Evolutionary conservation across 2,329 filamentous ascomycete species (phyloP), one percentile per base, ranked within the genome.

Genomic region (Penicillium italicum): DNA sequence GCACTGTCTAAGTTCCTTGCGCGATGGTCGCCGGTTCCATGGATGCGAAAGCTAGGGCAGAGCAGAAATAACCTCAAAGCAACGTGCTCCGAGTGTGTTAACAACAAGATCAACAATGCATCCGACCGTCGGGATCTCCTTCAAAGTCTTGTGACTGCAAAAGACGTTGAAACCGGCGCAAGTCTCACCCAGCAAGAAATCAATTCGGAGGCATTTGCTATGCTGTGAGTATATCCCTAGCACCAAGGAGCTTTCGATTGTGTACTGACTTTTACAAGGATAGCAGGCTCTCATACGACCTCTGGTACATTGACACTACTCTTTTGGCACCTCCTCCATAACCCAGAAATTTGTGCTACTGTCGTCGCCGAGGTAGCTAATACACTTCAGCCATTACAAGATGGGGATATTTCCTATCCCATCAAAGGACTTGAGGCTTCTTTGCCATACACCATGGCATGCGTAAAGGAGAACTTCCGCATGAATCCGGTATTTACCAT

Each of bases 381-480:
- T n/a, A 24, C 18, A 7, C 31, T 47, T 16, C 30, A 26, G 7
- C 44, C 44, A 24, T 37, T 24, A n/a, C 30, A 43, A 18, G 22
- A 33, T n/a, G 44, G 26, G 4, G 24, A 46, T 0, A 53, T 38
- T n/a, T 20, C 48, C 10, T 56, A 56, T 43, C 30, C 53, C 4
- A 56, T 56, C 11, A 18, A 38, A 12, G 42, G 53, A 16, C 28
- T 56, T 0, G 58, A 57, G 33, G 43, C 46, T 16, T 58, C 50
- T 26, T 44, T 59, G 18, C 22, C 11, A 5, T 54, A 53, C 20
- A 47, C 55, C 10, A 59, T 59, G 57, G 54, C 54, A 22, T 59
- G 57, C 22, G 50, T 57, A 16, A 50, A 33, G 38, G 57, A 59
- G 38, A 59, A 59, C 14, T 57, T 59, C 26, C 44, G 54, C 5